Conservation (phyloP, 257 asterid species). For the Mitragyna speciosa region DNA sequence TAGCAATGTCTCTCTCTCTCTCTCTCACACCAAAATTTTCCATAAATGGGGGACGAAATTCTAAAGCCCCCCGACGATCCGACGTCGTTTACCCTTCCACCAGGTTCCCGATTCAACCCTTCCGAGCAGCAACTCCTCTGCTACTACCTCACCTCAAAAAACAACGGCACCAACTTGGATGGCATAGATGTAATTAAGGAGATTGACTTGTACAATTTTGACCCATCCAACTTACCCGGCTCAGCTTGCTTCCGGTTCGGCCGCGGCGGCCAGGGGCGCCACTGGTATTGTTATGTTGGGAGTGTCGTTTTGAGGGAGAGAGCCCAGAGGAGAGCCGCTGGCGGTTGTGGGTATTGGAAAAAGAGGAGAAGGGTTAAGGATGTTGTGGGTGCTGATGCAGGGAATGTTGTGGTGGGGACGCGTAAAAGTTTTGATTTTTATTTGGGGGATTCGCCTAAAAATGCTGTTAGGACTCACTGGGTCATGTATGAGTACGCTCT, state of each 20-base stretch:
- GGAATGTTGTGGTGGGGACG: slow-evolving; percentile 36
- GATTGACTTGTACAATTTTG: slow-evolving; percentile 36
- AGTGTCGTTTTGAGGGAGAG: slow-evolving; percentile 30
- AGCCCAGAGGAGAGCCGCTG: slow-evolving; percentile 29
- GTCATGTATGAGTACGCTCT: slow-evolving; percentile 42
- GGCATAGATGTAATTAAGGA: slow-evolving; percentile 35
- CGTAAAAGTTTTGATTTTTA: slow-evolving; percentile 40
- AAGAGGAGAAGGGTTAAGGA: slow-evolving; percentile 30
- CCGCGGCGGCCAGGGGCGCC: slow-evolving; percentile 30
- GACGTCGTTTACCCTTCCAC: slow-evolving; percentile 26
- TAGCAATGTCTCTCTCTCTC: too few species aligned
- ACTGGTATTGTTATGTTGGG: slow-evolving; percentile 42
- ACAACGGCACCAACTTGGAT: slow-evolving; percentile 8
- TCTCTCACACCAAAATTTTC: neutral
- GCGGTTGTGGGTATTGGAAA: slow-evolving; percentile 38
- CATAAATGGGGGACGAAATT: slow-evolving; percentile 28
- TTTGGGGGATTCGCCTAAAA: slow-evolving; percentile 21
- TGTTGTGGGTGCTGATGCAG: slow-evolving; percentile 31
- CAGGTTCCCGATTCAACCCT: slow-evolving; percentile 40
- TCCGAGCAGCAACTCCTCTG: slow-evolving; percentile 38
- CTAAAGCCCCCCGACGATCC: neutral
- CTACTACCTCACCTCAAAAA: slow-evolving; percentile 40
- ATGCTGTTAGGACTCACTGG: slow-evolving; percentile 42
- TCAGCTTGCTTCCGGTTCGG: slow-evolving; percentile 35
- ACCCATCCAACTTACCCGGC: slow-evolving; percentile 37